Evolutionary conservation across 306 rosid species (phyloP), one percentile per base, ranked within the genome.

Genomic region (Pyrus pyrifolia): DNA sequence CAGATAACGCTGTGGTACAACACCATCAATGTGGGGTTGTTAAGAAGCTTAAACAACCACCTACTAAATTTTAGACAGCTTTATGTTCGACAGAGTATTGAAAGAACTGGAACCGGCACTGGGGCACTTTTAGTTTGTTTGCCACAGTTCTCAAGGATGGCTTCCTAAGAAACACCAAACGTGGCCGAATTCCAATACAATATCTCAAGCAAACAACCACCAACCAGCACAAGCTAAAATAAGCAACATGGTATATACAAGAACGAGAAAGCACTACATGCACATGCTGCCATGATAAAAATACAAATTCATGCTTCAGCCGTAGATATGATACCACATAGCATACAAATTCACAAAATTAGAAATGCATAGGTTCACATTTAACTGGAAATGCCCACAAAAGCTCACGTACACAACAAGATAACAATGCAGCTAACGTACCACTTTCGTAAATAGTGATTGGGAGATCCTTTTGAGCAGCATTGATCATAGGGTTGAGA

Each of bases 401-500:
- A 64, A 70, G 72, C 70, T 72, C 66, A 78, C 49, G n/a, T 7
- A 64, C 29, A 74, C 69, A 60, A 74, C 42, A 72, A 65, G 33
- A 72, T 12, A 58, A 72, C 51, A 73, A 68, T 70, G 72, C 72
- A 60, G 57, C 72, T 72, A 15, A 70, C 82, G 8, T 91, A 91
- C 97, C 98, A 79, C 97, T 94, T 82, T 94, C 98, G 63, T 55
- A 94, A 72, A 94, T 91, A 73, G 90, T 89, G 79, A 94, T 83
- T 18, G 98, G 98, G 67, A 94, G 97, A 83, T 94, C 98, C 89
- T 89, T 94, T 71, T 94, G 97, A 75, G 97, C 92, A 72, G 88
- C 93, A 71, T 91, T 90, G 82, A 91, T 90, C 49, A 90, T 78
- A 53, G 98, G 98, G 74, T 91, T 90, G 73, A 94, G 97, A 62